These are phyloP conservation scores for Trichoderma virens DNA, from an alignment of 495 filamentous ascomycete species.

Conservation along the genomic window DNA sequence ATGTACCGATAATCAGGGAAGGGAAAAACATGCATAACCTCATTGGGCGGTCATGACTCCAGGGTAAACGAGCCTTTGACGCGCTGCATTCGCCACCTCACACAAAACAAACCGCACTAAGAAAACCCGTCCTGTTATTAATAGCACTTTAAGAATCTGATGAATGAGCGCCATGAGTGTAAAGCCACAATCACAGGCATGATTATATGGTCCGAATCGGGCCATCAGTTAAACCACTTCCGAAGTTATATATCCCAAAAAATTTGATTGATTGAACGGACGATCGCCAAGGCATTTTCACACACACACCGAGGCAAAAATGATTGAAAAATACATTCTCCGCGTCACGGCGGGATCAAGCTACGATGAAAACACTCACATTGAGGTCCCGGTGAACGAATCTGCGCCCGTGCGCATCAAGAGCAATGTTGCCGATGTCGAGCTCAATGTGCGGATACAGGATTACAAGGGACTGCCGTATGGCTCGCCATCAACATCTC, in stretches of 20 bases:
- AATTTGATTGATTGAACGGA: not conserved
- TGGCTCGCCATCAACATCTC: slow-evolving; percentile 47
- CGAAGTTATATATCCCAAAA: not conserved
- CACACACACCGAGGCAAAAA: slow-evolving; percentile 14
- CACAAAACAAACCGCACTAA: not conserved
- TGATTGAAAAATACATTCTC: slow-evolving; percentile 60
- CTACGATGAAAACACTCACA: slow-evolving; percentile 60
- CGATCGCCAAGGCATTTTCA: not conserved
- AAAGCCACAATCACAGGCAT: slow-evolving; percentile 2
- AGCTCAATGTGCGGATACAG: slow-evolving; percentile 63
- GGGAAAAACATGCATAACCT: not conserved
- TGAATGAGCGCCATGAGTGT: not conserved
- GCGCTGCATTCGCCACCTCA: not conserved
- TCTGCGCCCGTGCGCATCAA: slow-evolving; percentile 47
- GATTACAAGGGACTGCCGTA: slow-evolving; percentile 50
- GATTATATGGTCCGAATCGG: not conserved
- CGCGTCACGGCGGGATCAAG: slow-evolving; percentile 66
- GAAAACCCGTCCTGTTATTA: not conserved
- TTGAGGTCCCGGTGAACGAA: slow-evolving; percentile 65
- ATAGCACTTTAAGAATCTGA: slow-evolving; percentile 6
- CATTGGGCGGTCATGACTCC: not conserved
- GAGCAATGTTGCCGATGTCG: slow-evolving; percentile 49
- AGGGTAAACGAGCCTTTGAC: not conserved
- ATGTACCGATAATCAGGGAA: not conserved
- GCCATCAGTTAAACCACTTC: not conserved